A percentile compares a stretch with the other conserved stretches of the same genome.
These are phyloP conservation scores for Rhizopogon salebrosus DNA, from an alignment of 768 basidiomycete genomes.

Conservation along the genomic window DNA sequence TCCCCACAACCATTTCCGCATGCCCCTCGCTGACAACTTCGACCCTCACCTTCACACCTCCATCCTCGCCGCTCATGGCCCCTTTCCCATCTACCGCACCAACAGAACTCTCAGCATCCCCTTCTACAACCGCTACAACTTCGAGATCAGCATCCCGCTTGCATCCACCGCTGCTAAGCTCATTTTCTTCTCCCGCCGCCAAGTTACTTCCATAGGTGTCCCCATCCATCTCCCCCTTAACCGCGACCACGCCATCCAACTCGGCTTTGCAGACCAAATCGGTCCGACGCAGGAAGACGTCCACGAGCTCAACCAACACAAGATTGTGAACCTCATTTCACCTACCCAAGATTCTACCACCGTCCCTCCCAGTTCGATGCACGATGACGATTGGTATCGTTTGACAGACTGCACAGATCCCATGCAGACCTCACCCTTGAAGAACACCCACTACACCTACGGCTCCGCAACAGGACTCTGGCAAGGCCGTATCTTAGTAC, in stretches of 20 bases:
- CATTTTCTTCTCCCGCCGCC: slow-evolving; percentile 55
- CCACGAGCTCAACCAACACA: slow-evolving; percentile 46
- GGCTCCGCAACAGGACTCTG: slow-evolving; percentile 54
- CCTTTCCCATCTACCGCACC: slow-evolving; percentile 42
- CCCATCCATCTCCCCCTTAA: slow-evolving; percentile 33
- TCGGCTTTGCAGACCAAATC: slow-evolving; percentile 19
- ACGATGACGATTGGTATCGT: slow-evolving; percentile 59
- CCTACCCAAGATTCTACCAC: slow-evolving; percentile 13
- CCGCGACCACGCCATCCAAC: slow-evolving; percentile 23
- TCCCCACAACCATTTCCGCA: slow-evolving; percentile 53
- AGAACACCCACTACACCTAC: slow-evolving; percentile 37
- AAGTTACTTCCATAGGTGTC: slow-evolving; percentile 39
- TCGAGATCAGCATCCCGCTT: slow-evolving; percentile 34
- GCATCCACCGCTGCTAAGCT: slow-evolving; percentile 56
- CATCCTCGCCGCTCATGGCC: slow-evolving; percentile 35
- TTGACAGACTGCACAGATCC: slow-evolving; percentile 41
- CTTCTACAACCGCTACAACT: slow-evolving; percentile 26
- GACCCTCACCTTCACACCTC: slow-evolving; percentile 15
- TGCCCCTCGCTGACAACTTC: slow-evolving; percentile 38
- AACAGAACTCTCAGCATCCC: slow-evolving; percentile 25
- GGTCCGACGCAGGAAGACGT: slow-evolving; percentile 57
- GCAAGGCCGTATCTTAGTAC: slow-evolving; percentile 59
- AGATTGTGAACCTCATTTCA: slow-evolving; percentile 27
- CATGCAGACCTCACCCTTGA: slow-evolving; percentile 20
- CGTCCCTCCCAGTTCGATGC: slow-evolving; percentile 34